phyloP scores from a whole-genome alignment of 1,284 basidiomycete species.

The Ustilago tritici region DNA sequence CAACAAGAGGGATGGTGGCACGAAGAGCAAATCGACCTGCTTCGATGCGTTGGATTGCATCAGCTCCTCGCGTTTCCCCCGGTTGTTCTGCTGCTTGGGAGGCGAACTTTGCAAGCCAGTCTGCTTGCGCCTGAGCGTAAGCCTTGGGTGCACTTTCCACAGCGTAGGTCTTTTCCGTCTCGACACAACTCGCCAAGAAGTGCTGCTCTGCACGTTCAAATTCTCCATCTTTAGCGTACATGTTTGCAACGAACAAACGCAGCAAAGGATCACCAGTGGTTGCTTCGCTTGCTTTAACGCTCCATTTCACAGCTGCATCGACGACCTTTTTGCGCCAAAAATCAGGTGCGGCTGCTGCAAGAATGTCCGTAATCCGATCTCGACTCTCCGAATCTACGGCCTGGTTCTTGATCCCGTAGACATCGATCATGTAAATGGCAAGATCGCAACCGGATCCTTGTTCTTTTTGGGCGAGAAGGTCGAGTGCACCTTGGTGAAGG shows the following conservation, averaged over 20 bases:
- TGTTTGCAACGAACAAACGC: constrained; percentile 58
- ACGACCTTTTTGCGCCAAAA: constrained; percentile 68
- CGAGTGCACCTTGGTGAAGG: constrained; percentile 58
- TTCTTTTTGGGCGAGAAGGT: constrained; percentile 60
- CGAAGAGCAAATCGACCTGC: constrained; percentile 59
- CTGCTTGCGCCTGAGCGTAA: constrained; percentile 56
- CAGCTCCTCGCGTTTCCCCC: constrained; percentile 37
- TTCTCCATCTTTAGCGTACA: constrained; percentile 48
- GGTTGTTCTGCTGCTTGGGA: constrained; percentile 24
- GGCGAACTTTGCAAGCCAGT: constrained; percentile 55
- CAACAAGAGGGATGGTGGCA: constrained; percentile 50
- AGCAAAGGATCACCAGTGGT: constrained; percentile 60
- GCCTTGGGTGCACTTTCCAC: constrained; percentile 44
- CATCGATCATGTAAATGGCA: constrained; percentile 66
- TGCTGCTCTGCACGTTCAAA: constrained; percentile 58
- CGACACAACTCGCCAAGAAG: constrained; percentile 50
- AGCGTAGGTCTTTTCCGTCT: constrained; percentile 33
- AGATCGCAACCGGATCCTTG: constrained; percentile 68
- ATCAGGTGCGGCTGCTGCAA: constrained; percentile 53
- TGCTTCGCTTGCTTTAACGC: constrained; percentile 36
- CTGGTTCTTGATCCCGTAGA: constrained; percentile 53
- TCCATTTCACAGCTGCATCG: constrained; percentile 66
- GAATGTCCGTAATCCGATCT: constrained; percentile 54
- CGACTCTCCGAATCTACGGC: constrained; percentile 47
- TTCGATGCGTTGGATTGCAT: constrained; percentile 52